Percentiles rank a stretch among this genome's conserved stretches.
Evolutionary conservation across 1,139 yeast genomes (phyloP).

Genomic region (Zygosaccharomyces sapae): DNA sequence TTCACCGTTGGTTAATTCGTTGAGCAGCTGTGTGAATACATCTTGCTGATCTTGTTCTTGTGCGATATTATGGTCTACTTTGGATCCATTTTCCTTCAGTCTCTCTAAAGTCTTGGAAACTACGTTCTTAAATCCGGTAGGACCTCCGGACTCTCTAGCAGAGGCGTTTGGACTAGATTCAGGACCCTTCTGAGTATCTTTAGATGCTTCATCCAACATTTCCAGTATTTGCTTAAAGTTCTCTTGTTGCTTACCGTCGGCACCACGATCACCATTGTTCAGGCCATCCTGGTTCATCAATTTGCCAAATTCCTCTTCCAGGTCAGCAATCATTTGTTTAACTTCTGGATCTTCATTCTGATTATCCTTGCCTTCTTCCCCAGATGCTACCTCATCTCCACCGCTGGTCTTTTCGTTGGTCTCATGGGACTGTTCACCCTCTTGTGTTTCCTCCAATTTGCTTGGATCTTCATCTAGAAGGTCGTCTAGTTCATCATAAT

Average conservation of each 20-base stretch:
- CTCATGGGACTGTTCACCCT: constrained; percentile 6
- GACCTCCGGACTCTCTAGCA: constrained; percentile 29
- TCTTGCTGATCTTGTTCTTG: constrained; percentile 46
- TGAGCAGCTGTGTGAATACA: constrained; percentile 50
- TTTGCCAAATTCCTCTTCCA: constrained; percentile 28
- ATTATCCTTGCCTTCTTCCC: constrained; percentile 1
- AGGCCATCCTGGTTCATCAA: constrained; percentile 24
- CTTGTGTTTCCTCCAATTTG: constrained; percentile 39
- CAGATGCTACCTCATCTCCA: constrained; percentile 9
- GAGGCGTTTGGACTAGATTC: constrained; percentile 46
- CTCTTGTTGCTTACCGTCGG: constrained; percentile 44
- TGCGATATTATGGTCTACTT: constrained; percentile 59
- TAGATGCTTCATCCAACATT: constrained; percentile 54
- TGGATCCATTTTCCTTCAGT: constrained; percentile 63
- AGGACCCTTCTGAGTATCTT: constrained; percentile 47
- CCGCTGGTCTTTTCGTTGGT: constrained; percentile 5
- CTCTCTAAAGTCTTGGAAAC: constrained; percentile 80
- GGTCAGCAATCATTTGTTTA: constrained; percentile 27
- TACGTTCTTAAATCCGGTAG: constrained; percentile 56
- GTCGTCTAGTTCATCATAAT: constrained; percentile 71
- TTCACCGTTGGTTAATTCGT: constrained; percentile 38
- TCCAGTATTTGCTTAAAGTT: constrained; percentile 49
- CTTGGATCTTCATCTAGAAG: constrained; percentile 73
- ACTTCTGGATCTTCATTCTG: constrained; percentile 22
- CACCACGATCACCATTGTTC: constrained; percentile 19